Evolutionary conservation across 495 filamentous ascomycete species (phyloP), one percentile per base, ranked within the genome.

Genomic region (Choiromyces venosus): DNA sequence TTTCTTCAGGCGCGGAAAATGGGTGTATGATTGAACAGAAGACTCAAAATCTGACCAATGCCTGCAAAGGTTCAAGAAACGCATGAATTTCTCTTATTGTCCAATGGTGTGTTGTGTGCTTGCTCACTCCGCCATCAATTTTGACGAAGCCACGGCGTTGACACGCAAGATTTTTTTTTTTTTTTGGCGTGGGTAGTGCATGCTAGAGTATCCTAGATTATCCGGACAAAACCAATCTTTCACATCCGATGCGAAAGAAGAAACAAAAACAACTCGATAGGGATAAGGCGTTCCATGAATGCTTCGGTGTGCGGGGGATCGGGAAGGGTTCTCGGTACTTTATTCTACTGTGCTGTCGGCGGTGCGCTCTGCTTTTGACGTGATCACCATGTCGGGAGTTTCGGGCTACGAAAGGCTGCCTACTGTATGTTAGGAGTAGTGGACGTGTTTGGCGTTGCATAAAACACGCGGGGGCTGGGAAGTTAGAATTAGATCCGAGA

Each of bases 271-370:
- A n/a, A 61, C 52, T 29, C 25, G 25, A 61, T 33, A 61, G 52
- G 52, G 52, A 61, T 61, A 61, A 61, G n/a, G 52, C 25, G 52
- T 61, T 61, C 52, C 52, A n/a, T 61, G 12, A 25, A 61, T 61
- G 7, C 25, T 25, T 25, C 52, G 25, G 52, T 61, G 25, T 29
- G 25, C 12, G 10, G 25, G 52, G 52, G 52, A 61, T 61, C 52
- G 52, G 52, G 29, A 29, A 29, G 1, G 52, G 25, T 61, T 2
- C 52, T 61, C 52, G 52, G 52, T 29, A 61, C 52, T 61, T 61
- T 4, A 61, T 61, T 29, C 10, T 9, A 16, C 25, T 33, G 25
- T 8, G 10, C 52, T 14, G 52, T 61, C 52, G 52, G 52, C 33
- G 25, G 8, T 16, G 52, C 25, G 3, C n/a, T 61, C 52, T 16